Evolutionary conservation across 768 basidiomycete species (phyloP).

Genomic region (Rhodotorula babjevae): DNA sequence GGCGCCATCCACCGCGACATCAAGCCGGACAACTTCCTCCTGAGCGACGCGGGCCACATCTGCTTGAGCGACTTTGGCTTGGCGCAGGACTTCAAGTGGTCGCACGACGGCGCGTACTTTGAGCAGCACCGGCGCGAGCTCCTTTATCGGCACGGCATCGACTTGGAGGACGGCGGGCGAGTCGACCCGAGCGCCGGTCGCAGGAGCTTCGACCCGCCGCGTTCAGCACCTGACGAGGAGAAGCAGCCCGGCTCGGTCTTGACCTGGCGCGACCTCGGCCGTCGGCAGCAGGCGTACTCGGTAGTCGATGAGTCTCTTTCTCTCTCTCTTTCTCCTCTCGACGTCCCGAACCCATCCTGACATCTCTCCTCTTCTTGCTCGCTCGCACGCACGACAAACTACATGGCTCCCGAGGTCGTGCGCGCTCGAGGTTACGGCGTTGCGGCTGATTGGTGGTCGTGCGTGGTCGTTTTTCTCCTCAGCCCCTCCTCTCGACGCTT

Average conservation of each 20-base stretch:
- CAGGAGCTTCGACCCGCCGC: slow-evolving; percentile 55
- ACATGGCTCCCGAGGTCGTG: slow-evolving; percentile 49
- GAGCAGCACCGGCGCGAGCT: slow-evolving; percentile 86
- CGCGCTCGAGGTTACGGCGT: slow-evolving; percentile 70
- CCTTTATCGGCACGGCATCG: slow-evolving; percentile 87
- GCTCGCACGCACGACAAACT: slow-evolving; percentile 4
- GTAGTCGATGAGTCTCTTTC: slow-evolving; percentile 35
- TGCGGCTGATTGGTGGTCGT: slow-evolving; percentile 96
- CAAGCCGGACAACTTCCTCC: slow-evolving; percentile 69
- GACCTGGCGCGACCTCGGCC: slow-evolving; percentile 91
- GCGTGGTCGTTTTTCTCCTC: not conserved
- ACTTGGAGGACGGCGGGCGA: slow-evolving; percentile 67
- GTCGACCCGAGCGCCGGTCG: not conserved
- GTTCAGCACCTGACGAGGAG: slow-evolving; percentile 65
- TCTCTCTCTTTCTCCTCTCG: not conserved
- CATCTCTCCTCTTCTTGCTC: not conserved
- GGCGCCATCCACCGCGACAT: slow-evolving; percentile 93
- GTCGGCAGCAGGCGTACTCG: slow-evolving; percentile 67
- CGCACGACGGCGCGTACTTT: slow-evolving; percentile 72
- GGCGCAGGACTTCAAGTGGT: slow-evolving; percentile 61
- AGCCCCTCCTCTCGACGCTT: too few species aligned
- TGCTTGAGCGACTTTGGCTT: slow-evolving; percentile 92
- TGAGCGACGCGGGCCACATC: slow-evolving; percentile 88
- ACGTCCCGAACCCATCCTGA: too few species aligned
- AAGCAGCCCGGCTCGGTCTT: slow-evolving; percentile 57